Evolutionary conservation across 163 green algal genomes (phyloP), one percentile per base, ranked within the genome.

Genomic region (Scenedesmus sp.): DNA sequence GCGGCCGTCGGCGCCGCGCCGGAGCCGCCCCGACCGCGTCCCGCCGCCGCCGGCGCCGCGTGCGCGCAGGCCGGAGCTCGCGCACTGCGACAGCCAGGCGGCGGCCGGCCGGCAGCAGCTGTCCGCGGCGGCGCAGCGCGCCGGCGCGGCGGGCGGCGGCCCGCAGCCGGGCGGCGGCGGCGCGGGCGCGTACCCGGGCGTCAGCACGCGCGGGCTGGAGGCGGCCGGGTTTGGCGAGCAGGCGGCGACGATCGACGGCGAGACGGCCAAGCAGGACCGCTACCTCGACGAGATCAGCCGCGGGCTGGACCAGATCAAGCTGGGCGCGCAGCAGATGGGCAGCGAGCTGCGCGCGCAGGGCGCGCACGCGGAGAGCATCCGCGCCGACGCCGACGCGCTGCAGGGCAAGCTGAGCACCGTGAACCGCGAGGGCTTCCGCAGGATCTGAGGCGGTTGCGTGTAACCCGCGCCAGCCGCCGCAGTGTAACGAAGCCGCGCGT

Each of bases 251-350:
- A 63, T 82, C 9, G 22, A 69, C 9, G 34, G 26, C 10, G 75
- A 83, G 54, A 83, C 76, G 22, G 7, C 11, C 22, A 15, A 83
- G 76, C 76, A 83, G 76, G 65, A 83, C 76, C 20, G 64, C 10
- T 77, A 83, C 65, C 42, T 83, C 33, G 76, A 83, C 45, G 15
- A 83, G 57, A 83, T 83, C 34, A 66, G 57, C 44, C 13, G 47
- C 42, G 76, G 76, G 51, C 65, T 83, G 11, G 66, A 77, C 45
- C 56, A 70, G 22, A 64, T 83, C 26, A 78, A 83, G 65, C 11
- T 31, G 18, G 66, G 66, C 28, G 76, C 76, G 0, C 31, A 60
- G 54, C 65, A 60, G 34, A 78, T 81, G 75, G 50, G 76, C 22
- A 36, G 58, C 10, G 75, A 82, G 51, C 13, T 82, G 14, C 7